These are phyloP conservation scores for Malassezia restricta DNA, from an alignment of 1,284 basidiomycete species.

Conservation along the genomic window DNA sequence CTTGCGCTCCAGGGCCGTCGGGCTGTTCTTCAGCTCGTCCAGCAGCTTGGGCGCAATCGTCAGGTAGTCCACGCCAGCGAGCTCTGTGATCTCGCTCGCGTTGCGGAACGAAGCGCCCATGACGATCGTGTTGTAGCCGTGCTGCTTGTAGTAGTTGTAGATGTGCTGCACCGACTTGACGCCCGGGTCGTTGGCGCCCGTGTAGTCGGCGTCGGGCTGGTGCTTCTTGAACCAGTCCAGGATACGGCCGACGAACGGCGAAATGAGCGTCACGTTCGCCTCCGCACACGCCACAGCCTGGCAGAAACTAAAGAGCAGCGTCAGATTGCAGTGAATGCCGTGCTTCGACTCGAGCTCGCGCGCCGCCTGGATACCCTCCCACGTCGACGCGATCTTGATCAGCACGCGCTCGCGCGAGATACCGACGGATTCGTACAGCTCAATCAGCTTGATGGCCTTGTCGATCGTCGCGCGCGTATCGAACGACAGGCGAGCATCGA, in stretches of 20 bases:
- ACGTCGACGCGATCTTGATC: conserved; percentile 98
- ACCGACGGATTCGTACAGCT: conserved; percentile 80
- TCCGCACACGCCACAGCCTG: conserved; percentile 98
- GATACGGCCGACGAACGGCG: conserved; percentile 87
- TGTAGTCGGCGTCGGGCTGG: conserved; percentile 39
- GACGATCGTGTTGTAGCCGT: conserved; percentile 96
- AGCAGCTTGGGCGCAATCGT: conserved; percentile 84
- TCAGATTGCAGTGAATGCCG: conserved; percentile 95
- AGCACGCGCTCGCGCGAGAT: conserved; percentile 76
- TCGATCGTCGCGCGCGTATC: conserved; percentile 82
- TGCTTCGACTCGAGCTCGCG: conserved; percentile 76
- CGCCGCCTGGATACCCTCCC: conserved; percentile 98
- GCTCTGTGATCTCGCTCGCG: conserved; percentile 80
- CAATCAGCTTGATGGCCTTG: conserved; percentile 75
- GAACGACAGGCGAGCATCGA: conserved; percentile 92
- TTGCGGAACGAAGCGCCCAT: conserved; percentile 94
- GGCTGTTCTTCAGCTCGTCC: conserved; percentile 77
- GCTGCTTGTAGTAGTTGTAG: conserved; percentile 94
- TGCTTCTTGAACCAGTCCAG: conserved; percentile 45
- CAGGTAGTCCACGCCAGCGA: conserved; percentile 87
- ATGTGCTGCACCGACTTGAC: conserved; percentile 89
- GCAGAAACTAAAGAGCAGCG: conserved; percentile 91
- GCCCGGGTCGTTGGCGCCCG: conserved; percentile 70
- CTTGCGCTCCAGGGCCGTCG: conserved; percentile 66
- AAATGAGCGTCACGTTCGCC: conserved; percentile 93